Percentiles rank a stretch among this genome's conserved stretches.
phyloP scores from a whole-genome alignment of 805 yeast genomes.

The Candida coleopterorum region DNA sequence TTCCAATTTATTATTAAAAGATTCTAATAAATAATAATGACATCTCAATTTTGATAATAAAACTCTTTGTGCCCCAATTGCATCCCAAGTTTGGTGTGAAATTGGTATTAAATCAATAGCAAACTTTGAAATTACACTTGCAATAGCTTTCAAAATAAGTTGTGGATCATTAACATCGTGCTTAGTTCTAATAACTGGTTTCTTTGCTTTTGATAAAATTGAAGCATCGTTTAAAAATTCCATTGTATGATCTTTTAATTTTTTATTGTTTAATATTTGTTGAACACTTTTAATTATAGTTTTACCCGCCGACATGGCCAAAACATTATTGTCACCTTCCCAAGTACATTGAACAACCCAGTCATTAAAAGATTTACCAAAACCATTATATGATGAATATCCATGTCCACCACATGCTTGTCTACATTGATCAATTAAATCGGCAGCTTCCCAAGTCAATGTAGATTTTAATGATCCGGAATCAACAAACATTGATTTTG shows the following conservation, averaged over 20 bases:
- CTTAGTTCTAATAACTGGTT: slow-evolving; percentile 27
- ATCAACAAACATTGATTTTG: slow-evolving; percentile 75
- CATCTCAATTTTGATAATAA: slow-evolving; percentile 47
- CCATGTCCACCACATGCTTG: slow-evolving; percentile 98
- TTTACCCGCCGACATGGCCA: slow-evolving; percentile 81
- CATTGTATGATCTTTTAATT: slow-evolving; percentile 38
- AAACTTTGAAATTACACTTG: slow-evolving; percentile 37
- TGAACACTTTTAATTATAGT: slow-evolving; percentile 54
- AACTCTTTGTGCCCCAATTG: slow-evolving; percentile 43
- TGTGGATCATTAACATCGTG: slow-evolving; percentile 25
- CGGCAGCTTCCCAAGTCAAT: slow-evolving; percentile 80
- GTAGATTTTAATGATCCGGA: slow-evolving; percentile 89
- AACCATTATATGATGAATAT: slow-evolving; percentile 86
- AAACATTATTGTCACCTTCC: slow-evolving; percentile 94
- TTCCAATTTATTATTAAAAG: slow-evolving; percentile 33
- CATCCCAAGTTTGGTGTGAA: slow-evolving; percentile 39
- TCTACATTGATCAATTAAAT: slow-evolving; percentile 80
- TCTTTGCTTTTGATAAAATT: slow-evolving; percentile 14
- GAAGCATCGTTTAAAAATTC: slow-evolving; percentile 14
- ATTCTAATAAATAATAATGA: slow-evolving; percentile 42
- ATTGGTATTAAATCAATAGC: slow-evolving; percentile 36
- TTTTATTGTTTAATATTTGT: slow-evolving; percentile 34
- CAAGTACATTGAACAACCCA: slow-evolving; percentile 99
- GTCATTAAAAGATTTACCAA: slow-evolving; percentile 83
- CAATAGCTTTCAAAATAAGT: slow-evolving; percentile 34